Base-by-base conservation (phyloP, 2,329 filamentous ascomycete species). In the Aspergillus sp. region DNA sequence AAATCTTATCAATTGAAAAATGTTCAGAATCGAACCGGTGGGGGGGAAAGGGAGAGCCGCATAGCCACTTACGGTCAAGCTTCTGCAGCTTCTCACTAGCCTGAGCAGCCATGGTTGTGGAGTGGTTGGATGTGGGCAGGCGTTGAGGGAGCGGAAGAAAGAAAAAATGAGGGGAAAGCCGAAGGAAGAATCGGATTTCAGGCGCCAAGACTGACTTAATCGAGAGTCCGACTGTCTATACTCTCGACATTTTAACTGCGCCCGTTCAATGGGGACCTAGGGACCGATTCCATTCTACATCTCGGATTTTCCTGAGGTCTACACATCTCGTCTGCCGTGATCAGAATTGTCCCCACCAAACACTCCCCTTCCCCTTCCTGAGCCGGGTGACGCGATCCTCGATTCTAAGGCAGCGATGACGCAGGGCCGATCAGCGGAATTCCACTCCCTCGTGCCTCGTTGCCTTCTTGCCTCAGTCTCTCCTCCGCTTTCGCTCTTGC, bases 21-120 rank as follows among this genome's bases (percentile, higher is more conserved):
- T n/a, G 36, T n/a, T n/a, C 36, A 5, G 36, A 16, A 26, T 20
- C 22, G 16, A 31, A 31, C 18, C 18, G n/a, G 29, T 18, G 26
- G 5, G 54, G 54, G 36, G 9, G 11, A 47, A 49, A 10, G 16
- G 57, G 45, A 9, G 7, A 56, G 52, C 46, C 61, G 57, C 14
- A 54, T 55, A 42, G 24, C 51, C n/a, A 65, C 76, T 66, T 64
- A 79, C 77, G 61, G 65, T 73, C 70, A 64, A 79, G 71, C 69
- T 78, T 73, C 57, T 77, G 63, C 63, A 78, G 67, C 68, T 77
- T 74, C 56, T 76, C 73, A 54, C 68, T 73, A 67, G 72, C 68
- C 67, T 79, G 73, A 62, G 76, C 77, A 67, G 77, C 77, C 77
- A 79, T 79, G 56, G 58, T 74, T 54, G 60, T 56, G 60, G 64